Evolutionary conservation across 75 land plant genomes (phyloP), one percentile per base, ranked within the genome.

Genomic region (Pseudotsuga menziesii): DNA sequence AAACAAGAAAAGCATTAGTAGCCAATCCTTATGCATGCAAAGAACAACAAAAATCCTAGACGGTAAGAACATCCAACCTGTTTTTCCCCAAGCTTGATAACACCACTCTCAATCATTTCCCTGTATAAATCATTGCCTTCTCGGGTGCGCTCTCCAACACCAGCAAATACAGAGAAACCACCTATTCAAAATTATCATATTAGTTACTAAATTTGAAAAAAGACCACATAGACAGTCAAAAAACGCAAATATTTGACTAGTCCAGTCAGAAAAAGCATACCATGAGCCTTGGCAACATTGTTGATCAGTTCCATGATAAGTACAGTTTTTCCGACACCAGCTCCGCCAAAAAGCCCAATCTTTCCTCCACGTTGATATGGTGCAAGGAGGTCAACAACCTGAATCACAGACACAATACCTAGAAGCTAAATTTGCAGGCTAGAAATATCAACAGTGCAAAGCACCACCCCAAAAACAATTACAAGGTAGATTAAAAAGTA

Each of bases 81-180:
- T 83, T 95, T 93, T 0, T 95, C 97, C 35, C 92, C 98, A 15
- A 95, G 94, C 93, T 93, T 95, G 75, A 95, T 95, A 75, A 95
- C 98, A 85, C 98, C 98, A 93, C 97, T 93, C 76, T 95, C 98
- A 87, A 93, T 95, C 98, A 95, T 95, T 88, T 95, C 98, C 78
- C 87, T 88, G 89, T 95, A 95, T 76, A 95, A 84, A 82, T 95
- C 98, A 82, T 95, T 93, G 41, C 98, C 98, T 78, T 95, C 98
- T n/a, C 97, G 87, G 56, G 98, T 95, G 20, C 94, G 81, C 70
- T 95, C 98, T 23, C 98, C 98, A 56, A 95, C 98, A 76, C 98
- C 98, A 82, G 96, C 98, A 79, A 95, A 95, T 22, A 95, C 98
- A 73, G 98, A 95, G 74, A 93, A 93, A 81, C 98, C 98, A 91